Conservation (phyloP, 116 monocot genomes). For the Zostera marina region DNA sequence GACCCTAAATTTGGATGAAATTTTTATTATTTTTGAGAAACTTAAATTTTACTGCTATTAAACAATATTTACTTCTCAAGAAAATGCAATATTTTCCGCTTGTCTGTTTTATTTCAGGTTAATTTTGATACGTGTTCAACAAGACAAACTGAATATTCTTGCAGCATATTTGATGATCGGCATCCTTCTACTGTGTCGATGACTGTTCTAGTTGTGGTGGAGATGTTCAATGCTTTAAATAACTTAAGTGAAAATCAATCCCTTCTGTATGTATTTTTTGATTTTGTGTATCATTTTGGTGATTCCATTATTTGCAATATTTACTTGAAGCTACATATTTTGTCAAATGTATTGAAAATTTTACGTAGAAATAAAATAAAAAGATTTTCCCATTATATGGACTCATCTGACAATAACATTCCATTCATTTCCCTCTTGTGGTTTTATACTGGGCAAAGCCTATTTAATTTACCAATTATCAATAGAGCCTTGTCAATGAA, state of each 20-base stretch:
- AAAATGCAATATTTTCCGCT: too few species aligned
- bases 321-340: too few species aligned
- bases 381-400: too few species aligned
- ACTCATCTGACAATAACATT: too few species aligned
- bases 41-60: neutral
- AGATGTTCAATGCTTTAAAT: conserved; percentile 99
- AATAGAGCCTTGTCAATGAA: too few species aligned
- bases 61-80: neutral
- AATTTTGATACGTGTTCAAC: conserved; percentile 90
- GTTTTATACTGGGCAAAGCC: too few species aligned
- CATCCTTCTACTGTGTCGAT: conserved; percentile 97
- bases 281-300: neutral
- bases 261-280: conserved; percentile 39
- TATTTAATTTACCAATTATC: too few species aligned
- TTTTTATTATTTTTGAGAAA: neutral
- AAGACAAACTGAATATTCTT: conserved; percentile 71
- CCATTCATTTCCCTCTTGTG: too few species aligned
- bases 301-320: neutral
- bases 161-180: conserved; percentile 89
- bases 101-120: conserved; percentile 26
- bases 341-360: too few species aligned
- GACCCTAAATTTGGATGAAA: neutral
- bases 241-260: conserved; percentile 99
- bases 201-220: conserved; percentile 98
- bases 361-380: too few species aligned